These are phyloP conservation scores for Colletotrichum viniferum DNA, from an alignment of 2,329 filamentous ascomycete species.

Conservation along the genomic window DNA sequence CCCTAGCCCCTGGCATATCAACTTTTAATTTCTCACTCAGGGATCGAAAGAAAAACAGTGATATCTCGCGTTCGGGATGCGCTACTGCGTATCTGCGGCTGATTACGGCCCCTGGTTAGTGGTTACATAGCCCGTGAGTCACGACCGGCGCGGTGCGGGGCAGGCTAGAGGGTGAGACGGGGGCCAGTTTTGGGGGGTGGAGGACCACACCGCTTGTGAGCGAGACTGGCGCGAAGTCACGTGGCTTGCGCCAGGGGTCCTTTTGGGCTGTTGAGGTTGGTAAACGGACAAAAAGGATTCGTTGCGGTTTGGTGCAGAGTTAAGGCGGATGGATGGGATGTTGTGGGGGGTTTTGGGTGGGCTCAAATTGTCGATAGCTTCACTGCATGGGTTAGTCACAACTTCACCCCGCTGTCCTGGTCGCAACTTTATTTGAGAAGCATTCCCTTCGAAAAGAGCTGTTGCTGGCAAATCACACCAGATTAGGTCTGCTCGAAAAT, in stretches of 20 bases:
- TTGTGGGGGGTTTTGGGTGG: background rate
- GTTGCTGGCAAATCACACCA: background rate
- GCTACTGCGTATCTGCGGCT: background rate
- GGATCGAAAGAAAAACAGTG: background rate
- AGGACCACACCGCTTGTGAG: constrained; percentile 4
- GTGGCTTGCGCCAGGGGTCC: constrained; percentile 24
- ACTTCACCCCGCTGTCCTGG: background rate
- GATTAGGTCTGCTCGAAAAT: background rate
- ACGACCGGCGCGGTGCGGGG: constrained; percentile 19
- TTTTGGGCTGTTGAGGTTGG: background rate
- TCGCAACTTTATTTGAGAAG: background rate
- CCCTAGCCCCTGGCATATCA: background rate
- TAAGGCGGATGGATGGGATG: background rate
- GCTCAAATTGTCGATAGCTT: background rate
- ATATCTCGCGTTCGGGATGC: background rate
- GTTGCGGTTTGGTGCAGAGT: background rate
- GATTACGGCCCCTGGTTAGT: background rate
- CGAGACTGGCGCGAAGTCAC: constrained; percentile 35
- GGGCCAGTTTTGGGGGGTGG: background rate
- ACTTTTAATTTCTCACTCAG: background rate
- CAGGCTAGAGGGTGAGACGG: background rate
- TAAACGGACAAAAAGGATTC: background rate
- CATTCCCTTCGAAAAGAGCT: background rate
- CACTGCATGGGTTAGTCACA: background rate
- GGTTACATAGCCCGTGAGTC: constrained; percentile 26